These are phyloP conservation scores for Paspalum vaginatum DNA, from an alignment of 176 grass and related monocot species.

Conservation along the genomic window DNA sequence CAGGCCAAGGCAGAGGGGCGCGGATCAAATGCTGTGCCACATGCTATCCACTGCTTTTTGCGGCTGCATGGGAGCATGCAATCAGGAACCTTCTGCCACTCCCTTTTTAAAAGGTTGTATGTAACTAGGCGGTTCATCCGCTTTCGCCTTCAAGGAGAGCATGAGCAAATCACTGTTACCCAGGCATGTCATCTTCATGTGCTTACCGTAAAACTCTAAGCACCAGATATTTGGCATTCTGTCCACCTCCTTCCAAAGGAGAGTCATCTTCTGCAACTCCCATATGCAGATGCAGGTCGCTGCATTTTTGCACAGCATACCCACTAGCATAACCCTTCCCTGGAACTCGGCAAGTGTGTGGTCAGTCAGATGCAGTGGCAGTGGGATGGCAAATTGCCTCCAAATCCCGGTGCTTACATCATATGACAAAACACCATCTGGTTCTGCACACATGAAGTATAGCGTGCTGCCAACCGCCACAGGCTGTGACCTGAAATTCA, in stretches of 20 bases:
- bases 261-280: constrained; percentile 99
- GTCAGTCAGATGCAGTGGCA: constrained; percentile 74
- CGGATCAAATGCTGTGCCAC: constrained; percentile 81
- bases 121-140: constrained; percentile 83
- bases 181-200: constrained; percentile 96
- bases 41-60: constrained; percentile 84
- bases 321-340: constrained; percentile 88
- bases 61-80: constrained; percentile 65
- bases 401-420: constrained; percentile 70
- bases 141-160: constrained; percentile 84
- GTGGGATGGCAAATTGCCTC: constrained; percentile 90
- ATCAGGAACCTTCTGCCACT: constrained; percentile 93
- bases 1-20: constrained; percentile 71
- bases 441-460: constrained; percentile 94
- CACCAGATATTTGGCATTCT: constrained; percentile 99
- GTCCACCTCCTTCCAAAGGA: constrained; percentile 99
- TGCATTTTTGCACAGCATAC: constrained; percentile 91
- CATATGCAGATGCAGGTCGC: constrained; percentile 93
- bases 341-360: constrained; percentile 82
- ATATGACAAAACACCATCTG: constrained; percentile 94
- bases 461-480: constrained; percentile 73
- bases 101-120: constrained; percentile 71
- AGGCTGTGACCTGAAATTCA: constrained; percentile 96
- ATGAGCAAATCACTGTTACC: constrained; percentile 94
- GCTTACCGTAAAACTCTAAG: constrained; percentile 99